Base-by-base conservation (phyloP, 2,329 filamentous ascomycete genomes). In the Phaeosphaeria sp. region DNA sequence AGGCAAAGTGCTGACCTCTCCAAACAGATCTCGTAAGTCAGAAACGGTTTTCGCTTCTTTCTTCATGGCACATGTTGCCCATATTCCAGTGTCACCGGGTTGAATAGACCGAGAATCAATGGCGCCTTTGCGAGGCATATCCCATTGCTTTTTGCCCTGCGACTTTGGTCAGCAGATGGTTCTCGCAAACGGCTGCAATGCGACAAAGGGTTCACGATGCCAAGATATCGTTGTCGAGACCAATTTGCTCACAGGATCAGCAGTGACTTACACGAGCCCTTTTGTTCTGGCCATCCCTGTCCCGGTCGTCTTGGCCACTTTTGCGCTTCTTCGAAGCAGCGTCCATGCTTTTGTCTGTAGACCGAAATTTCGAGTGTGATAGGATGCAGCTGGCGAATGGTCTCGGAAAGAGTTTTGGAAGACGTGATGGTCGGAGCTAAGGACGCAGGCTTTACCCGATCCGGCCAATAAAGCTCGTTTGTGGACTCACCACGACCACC, bases 41-140 rank as follows among this genome's bases (percentile, higher is more conserved):
- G 83, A 80, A 2, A 90, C 84, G 15, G 90, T 89, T 75, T 88
- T 89, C 43, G 81, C 82, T 76, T 91, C 90, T 79, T 90, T 89
- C 63, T 86, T 86, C 71, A 89, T 85, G 51, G 89, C 87, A 72
- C 90, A 93, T 0, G 90, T 93, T 25, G 89, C 88, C 90, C 90
- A 94, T 57, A 94, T 87, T 5, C 91, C 91, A 52, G 83, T 81
- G 68, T 93, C 89, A 5, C 90, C 90, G 5, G 89, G 81, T 65
- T 90, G 85, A 48, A 93, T 82, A 33, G 65, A 65, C 13, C 71
- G 72, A 48, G 54, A 60, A 49, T 77, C 69, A 33, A 68, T 65
- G 25, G 64, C 70, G 13, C 73, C 68, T 61, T 68, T 75, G 53
- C 72, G 73, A 41, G 78, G 78, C 58, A 75, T 73, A 20, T 72